phyloP scores from a whole-genome alignment of 371 early-diverging fungal genomes.

The Mortierella sp. region DNA sequence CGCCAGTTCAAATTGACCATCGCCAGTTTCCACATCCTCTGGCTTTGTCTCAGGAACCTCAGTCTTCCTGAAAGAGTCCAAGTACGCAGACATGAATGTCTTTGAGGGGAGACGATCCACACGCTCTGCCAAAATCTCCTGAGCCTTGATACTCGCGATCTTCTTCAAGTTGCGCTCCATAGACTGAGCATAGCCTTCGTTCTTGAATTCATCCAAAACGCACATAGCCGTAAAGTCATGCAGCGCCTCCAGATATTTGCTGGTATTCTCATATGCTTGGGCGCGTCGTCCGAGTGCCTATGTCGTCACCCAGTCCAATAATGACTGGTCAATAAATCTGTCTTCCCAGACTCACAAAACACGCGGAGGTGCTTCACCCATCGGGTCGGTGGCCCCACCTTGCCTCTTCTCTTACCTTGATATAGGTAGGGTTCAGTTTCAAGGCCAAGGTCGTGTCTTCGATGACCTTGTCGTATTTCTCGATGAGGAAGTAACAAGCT shows the following conservation, averaged over 20 bases:
- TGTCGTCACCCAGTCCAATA: background rate
- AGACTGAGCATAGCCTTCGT: conserved; percentile 79
- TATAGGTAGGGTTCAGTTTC: conserved; percentile 79
- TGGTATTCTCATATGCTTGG: conserved; percentile 80
- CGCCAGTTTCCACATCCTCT: conserved; percentile 53
- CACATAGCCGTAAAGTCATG: conserved; percentile 94
- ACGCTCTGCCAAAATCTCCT: conserved; percentile 76
- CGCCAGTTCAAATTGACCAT: conserved; percentile 55
- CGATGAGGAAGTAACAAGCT: conserved; percentile 85
- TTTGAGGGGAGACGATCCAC: conserved; percentile 84
- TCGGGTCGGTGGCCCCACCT: background rate
- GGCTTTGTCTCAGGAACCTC: conserved; percentile 37
- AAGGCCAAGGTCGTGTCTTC: conserved; percentile 81
- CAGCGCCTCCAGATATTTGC: conserved; percentile 78
- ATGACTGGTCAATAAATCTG: background rate
- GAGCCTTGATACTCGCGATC: conserved; percentile 80
- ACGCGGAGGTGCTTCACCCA: background rate
- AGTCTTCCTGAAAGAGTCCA: conserved; percentile 86
- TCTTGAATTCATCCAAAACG: conserved; percentile 93
- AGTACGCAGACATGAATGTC: conserved; percentile 90
- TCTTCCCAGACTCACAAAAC: background rate
- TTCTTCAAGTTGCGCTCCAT: conserved; percentile 92
- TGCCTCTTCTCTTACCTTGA: conserved; percentile 72
- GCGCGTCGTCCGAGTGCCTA: conserved; percentile 87
- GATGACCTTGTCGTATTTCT: conserved; percentile 77